Base-by-base conservation (phyloP, 2,329 filamentous ascomycete genomes). In the Phyllosticta capitalensis region DNA sequence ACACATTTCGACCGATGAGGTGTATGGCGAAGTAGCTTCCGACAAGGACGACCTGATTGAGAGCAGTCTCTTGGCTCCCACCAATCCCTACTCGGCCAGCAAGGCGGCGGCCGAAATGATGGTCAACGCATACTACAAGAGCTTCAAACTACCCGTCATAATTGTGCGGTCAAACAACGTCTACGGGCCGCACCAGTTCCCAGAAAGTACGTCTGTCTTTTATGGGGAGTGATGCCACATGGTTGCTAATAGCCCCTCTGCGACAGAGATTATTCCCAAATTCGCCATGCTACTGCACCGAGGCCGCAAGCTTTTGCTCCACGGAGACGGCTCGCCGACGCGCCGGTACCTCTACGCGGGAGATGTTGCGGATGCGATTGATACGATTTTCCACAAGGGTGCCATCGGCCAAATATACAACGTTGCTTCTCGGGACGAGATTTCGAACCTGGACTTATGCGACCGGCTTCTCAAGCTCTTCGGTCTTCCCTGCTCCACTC, bases 101-200 rank as follows among this genome's bases (percentile, higher is more conserved):
- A 92, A 92, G 73, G 88, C 88, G 2, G 88, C 88, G 1, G 88
- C 88, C 5, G 88, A 92, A 75, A 91, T 91, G 88, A 79, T 90
- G 67, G 88, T 92, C n/a, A 85, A 88, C 71, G 89, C 88, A n/a
- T 94, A 92, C 71, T 82, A 86, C 69, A 90, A 89, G 75, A 89
- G 86, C 72, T 92, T 91, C 78, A 87, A 88, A 71, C 78, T 94
- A 12, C 89, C 89, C 1, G 83, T 85, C 56, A 89, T 92, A 64
- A 89, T 92, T 65, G 86, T 92, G 26, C 81, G 89, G 55, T 87
- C 87, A 70, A 92, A 92, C 76, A 92, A 94, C 67, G 88, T 92
- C 28, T 94, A 92, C 67, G 89, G 89, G 0, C 89, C 89, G 21
- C 88, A 92, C 69, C 89, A 92, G 70, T 91, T 87, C 70, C 88